Evolutionary conservation across 148 eudicot genomes (phyloP).

Genomic region (Polygonum maritimum): DNA sequence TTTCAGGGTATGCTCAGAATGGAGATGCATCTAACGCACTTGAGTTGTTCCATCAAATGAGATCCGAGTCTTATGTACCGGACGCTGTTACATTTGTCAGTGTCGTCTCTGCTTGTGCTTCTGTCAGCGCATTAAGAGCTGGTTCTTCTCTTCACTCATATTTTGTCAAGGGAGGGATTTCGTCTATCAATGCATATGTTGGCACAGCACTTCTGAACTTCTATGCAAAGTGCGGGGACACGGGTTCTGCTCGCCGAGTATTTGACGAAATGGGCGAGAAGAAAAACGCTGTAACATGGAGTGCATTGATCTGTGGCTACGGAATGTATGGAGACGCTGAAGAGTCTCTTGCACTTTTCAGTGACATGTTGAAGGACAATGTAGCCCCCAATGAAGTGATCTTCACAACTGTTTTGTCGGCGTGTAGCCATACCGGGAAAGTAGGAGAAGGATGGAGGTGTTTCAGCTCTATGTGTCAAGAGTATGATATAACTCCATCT

Average conservation of each 20-base stretch:
- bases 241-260: conserved; percentile 43
- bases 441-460: conserved; percentile 58
- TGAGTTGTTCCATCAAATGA: conserved; percentile 54
- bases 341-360: conserved; percentile 49
- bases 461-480: conserved; percentile 53
- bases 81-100: conserved; percentile 63
- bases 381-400: conserved; percentile 51
- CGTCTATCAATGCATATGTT: conserved; percentile 30
- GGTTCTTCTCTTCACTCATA: conserved; percentile 66
- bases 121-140: conserved; percentile 31
- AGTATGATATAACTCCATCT: conserved; percentile 46
- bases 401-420: conserved; percentile 58
- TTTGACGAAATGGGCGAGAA: conserved; percentile 60
- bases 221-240: conserved; percentile 82
- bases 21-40: conserved; percentile 41
- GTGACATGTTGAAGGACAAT: conserved; percentile 50
- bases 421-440: conserved; percentile 73
- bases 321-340: conserved; percentile 61
- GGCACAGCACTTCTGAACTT: conserved; percentile 63
- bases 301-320: conserved; percentile 62
- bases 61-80: conserved; percentile 26
- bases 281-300: conserved; percentile 51
- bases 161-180: conserved; percentile 40
- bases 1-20: conserved; percentile 61
- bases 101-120: conserved; percentile 60